phyloP scores from a whole-genome alignment of 202 grass and related monocot species.

The Zoysia matrella region DNA sequence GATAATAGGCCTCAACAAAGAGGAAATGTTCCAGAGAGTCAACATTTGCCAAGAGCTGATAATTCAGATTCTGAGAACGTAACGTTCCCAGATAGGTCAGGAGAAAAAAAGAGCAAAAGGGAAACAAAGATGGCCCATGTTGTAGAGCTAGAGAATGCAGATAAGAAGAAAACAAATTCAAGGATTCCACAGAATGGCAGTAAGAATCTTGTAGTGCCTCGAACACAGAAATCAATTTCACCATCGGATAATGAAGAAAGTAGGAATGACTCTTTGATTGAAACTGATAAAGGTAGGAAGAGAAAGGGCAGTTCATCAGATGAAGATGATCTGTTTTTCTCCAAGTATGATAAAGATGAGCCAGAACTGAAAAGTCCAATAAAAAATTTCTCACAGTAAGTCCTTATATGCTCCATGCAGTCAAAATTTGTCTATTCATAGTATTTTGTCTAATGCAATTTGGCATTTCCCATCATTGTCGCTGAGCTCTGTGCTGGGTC shows the following conservation, averaged over 20 bases:
- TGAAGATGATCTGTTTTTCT: constrained; percentile 79
- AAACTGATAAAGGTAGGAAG: constrained; percentile 46
- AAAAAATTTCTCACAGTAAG: constrained; percentile 86
- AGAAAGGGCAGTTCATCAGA: constrained; percentile 73
- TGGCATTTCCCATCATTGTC: neutral
- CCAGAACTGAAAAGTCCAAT: constrained; percentile 89
- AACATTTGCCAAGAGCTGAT: constrained; percentile 57
- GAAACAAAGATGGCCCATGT: constrained; percentile 41
- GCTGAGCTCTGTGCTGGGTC: neutral
- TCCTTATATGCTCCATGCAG: constrained; percentile 27
- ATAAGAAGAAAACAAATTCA: constrained; percentile 44
- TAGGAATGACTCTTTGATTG: constrained; percentile 60
- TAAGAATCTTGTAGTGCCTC: constrained; percentile 44
- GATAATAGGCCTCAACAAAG: constrained; percentile 58
- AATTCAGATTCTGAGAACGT: constrained; percentile 56
- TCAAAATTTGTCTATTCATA: constrained; percentile 25
- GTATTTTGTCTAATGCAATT: constrained; percentile 33
- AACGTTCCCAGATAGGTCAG: constrained; percentile 40
- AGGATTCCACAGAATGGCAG: constrained; percentile 54
- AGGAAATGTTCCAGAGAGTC: constrained; percentile 52
- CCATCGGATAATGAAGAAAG: constrained; percentile 60
- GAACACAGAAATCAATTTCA: constrained; percentile 56
- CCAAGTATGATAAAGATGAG: constrained; percentile 85
- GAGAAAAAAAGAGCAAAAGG: constrained; percentile 54
- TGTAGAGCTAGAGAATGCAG: constrained; percentile 51